Evolutionary conservation across 805 yeast species (phyloP).

Genomic region (Saturnispora saitoi): DNA sequence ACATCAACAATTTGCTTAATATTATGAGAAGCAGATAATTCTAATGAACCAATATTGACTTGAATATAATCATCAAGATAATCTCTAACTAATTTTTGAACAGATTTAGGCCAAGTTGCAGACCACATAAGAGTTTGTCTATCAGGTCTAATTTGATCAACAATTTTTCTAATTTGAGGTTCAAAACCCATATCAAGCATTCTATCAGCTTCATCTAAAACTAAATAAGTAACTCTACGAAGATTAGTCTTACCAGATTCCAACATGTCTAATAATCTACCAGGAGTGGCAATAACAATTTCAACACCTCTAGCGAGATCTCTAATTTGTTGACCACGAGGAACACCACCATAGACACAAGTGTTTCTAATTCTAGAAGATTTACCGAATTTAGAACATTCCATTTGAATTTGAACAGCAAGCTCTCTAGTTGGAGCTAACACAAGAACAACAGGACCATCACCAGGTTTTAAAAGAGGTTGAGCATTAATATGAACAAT

Average conservation of each 20-base stretch:
- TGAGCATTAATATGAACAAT: conserved; percentile 98
- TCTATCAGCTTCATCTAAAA: conserved; percentile 98
- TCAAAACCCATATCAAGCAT: conserved; percentile 99
- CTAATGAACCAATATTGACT: conserved; percentile 93
- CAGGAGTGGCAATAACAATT: conserved; percentile 96
- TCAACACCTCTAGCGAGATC: conserved; percentile 93
- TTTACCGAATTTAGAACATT: conserved; percentile 89
- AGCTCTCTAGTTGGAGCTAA: conserved; percentile 98
- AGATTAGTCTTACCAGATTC: conserved; percentile 92
- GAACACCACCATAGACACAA: conserved; percentile 99
- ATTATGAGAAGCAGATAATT: conserved; percentile 92
- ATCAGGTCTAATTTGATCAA: conserved; percentile 94
- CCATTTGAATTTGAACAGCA: conserved; percentile 95
- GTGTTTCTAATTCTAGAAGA: conserved; percentile 92
- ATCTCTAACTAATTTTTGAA: conserved; percentile 85
- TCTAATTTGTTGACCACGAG: conserved; percentile 95
- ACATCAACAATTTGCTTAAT: conserved; percentile 92
- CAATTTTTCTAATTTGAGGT: conserved; percentile 98
- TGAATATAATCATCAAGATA: conserved; percentile 89
- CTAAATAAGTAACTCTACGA: conserved; percentile 93
- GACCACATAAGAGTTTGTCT: conserved; percentile 99
- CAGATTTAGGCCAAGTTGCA: conserved; percentile 99
- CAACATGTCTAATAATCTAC: conserved; percentile 96
- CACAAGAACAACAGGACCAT: conserved; percentile 93
- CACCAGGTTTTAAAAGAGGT: conserved; percentile 86